Evolutionary conservation across 1,284 basidiomycete genomes (phyloP).

Genomic region (Amylostereum chailletii): DNA sequence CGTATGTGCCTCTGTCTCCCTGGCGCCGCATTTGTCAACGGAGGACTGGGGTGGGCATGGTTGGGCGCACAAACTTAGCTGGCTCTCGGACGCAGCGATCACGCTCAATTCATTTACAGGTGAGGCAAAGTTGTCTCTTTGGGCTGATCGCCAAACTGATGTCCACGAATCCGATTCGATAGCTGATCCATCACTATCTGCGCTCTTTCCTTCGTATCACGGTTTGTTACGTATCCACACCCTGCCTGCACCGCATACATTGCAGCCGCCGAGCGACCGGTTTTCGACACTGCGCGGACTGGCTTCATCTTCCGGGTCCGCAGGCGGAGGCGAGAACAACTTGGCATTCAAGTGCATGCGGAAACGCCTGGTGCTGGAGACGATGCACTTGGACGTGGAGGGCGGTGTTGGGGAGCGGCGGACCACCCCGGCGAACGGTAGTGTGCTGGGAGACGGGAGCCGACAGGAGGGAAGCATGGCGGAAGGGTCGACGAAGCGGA

Average conservation of each 20-base stretch:
- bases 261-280: constrained; percentile 67
- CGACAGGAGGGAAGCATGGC: neutral
- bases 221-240: constrained; percentile 72
- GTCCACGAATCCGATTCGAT: constrained; percentile 4
- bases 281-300: constrained; percentile 73
- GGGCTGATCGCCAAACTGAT: neutral
- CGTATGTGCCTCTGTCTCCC: constrained; percentile 59
- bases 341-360: constrained; percentile 91
- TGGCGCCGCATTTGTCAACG: constrained; percentile 52
- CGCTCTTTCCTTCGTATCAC: constrained; percentile 75
- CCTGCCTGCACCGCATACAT: constrained; percentile 61
- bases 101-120: constrained; percentile 75
- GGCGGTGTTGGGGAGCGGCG: constrained; percentile 84
- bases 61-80: constrained; percentile 73
- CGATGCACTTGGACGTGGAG: constrained; percentile 87
- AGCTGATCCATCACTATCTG: constrained; percentile 62
- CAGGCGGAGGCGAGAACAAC: constrained; percentile 80
- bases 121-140: constrained; percentile 27
- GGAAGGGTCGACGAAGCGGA: neutral
- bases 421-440: constrained; percentile 42
- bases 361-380: constrained; percentile 84
- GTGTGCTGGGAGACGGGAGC: constrained; percentile 15
- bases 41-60: constrained; percentile 51
- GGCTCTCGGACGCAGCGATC: constrained; percentile 70
- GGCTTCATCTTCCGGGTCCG: constrained; percentile 38